Conservation (phyloP, 805 yeast species). For the Saccharomycopsis babjevae region DNA sequence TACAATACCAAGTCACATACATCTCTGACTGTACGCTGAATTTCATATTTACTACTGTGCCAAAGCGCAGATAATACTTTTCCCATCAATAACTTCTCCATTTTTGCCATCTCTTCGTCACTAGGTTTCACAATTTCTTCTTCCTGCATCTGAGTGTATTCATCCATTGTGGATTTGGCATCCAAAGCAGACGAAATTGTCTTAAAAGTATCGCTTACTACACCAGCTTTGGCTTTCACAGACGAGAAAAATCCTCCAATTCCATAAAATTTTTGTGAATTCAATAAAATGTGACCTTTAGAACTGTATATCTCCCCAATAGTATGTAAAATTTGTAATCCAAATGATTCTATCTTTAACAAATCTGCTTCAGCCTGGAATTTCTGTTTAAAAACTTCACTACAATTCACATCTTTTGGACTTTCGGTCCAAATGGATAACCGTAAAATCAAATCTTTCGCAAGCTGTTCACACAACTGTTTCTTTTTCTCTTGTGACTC, state of each 20-base stretch:
- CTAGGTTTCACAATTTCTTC: conserved; percentile 41
- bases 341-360: conserved; percentile 74
- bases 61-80: conserved; percentile 78
- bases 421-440: conserved; percentile 52
- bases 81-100: conserved; percentile 67
- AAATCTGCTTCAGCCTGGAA: conserved; percentile 75
- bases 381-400: conserved; percentile 51
- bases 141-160: conserved; percentile 53
- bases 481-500: conserved; percentile 60
- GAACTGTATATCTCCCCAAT: conserved; percentile 60
- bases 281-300: conserved; percentile 54
- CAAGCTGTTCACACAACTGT: conserved; percentile 52
- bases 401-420: conserved; percentile 50
- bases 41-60: conserved; percentile 74
- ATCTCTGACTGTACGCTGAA: conserved; percentile 57
- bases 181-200: conserved; percentile 67
- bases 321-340: conserved; percentile 69
- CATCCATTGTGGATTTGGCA: conserved; percentile 72
- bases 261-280: conserved; percentile 49
- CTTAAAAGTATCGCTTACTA: conserved; percentile 60
- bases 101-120: conserved; percentile 53
- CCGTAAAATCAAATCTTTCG: conserved; percentile 45
- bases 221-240: conserved; percentile 63
- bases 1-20: conserved; percentile 60
- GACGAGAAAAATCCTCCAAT: conserved; percentile 66